phyloP scores from a whole-genome alignment of 805 yeast genomes.

The Saturnispora besseyi region DNA sequence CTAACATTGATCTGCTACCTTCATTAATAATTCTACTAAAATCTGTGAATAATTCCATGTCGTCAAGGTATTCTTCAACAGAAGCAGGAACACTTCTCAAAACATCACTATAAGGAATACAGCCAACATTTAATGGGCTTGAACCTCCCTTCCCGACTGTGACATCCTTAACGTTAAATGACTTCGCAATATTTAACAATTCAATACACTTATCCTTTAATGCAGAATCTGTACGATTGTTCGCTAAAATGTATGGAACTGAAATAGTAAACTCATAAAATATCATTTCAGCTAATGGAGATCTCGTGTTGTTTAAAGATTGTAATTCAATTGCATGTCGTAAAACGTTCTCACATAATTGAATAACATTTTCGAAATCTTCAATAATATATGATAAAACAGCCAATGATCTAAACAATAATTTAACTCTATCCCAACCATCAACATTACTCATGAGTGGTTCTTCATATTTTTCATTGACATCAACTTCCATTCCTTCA shows the following conservation, averaged over 20 bases:
- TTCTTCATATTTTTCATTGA: slow-evolving; percentile 14
- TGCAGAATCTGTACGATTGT: slow-evolving; percentile 21
- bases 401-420: slow-evolving; percentile 61
- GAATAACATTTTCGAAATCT: slow-evolving; percentile 30
- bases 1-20: slow-evolving; percentile 12
- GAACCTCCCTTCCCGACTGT: slow-evolving; percentile 6
- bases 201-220: slow-evolving; percentile 32
- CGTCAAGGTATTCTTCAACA: slow-evolving; percentile 35
- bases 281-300: slow-evolving; percentile 58
- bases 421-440: slow-evolving; percentile 61
- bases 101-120: slow-evolving; percentile 1
- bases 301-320: slow-evolving; percentile 31
- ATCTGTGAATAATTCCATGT: slow-evolving; percentile 32
- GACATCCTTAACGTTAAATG: slow-evolving; percentile 14
- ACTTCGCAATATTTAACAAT: slow-evolving; percentile 36
- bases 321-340: slow-evolving; percentile 50
- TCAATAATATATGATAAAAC: slow-evolving; percentile 56
- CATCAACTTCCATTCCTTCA: slow-evolving; percentile 7
- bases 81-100: slow-evolving; percentile 34
- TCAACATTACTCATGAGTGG: slow-evolving; percentile 34
- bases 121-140: background rate
- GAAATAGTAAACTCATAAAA: slow-evolving; percentile 53
- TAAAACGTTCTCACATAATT: slow-evolving; percentile 46
- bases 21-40: slow-evolving; percentile 17
- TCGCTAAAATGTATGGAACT: slow-evolving; percentile 43